Percentiles rank a stretch among this genome's conserved stretches.
phyloP scores from a whole-genome alignment of 208 protist genomes.

The Leishmania braziliensis region DNA sequence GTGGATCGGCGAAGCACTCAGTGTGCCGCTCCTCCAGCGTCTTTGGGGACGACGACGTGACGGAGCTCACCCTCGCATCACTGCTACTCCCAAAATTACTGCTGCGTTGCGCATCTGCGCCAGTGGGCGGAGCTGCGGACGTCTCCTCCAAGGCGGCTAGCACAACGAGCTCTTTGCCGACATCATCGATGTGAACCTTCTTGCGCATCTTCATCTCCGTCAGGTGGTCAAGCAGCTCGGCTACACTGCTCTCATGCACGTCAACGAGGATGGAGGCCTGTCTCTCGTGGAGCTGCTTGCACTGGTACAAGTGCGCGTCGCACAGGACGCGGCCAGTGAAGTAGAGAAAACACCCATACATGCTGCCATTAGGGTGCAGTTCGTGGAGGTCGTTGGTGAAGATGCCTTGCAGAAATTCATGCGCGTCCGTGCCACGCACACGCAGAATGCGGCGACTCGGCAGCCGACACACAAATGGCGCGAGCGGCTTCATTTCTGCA shows the following conservation, averaged over 20 bases:
- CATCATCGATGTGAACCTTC: constrained; percentile 68
- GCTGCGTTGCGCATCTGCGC: neutral
- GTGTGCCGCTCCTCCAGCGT: constrained; percentile 22
- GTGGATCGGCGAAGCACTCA: constrained; percentile 68
- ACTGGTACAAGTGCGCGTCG: constrained; percentile 82
- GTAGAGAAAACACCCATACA: constrained; percentile 86
- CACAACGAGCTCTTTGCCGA: constrained; percentile 50
- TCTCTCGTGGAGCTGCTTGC: constrained; percentile 25
- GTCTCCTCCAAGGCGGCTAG: constrained; percentile 32
- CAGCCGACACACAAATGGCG: constrained; percentile 34
- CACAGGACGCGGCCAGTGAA: constrained; percentile 81
- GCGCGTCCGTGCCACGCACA: constrained; percentile 51
- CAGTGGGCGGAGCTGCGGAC: neutral
- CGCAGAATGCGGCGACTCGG: constrained; percentile 62
- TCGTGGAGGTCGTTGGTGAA: constrained; percentile 79
- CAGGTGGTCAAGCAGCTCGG: constrained; percentile 61
- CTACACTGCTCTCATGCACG: constrained; percentile 42
- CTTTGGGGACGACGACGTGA: neutral
- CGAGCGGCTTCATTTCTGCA: constrained; percentile 8
- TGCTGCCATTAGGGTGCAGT: constrained; percentile 53
- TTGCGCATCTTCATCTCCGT: constrained; percentile 80
- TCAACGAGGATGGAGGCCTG: constrained; percentile 64
- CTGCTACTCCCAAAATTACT: neutral
- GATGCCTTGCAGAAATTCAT: constrained; percentile 82
- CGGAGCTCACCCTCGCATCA: neutral